phyloP scores from a whole-genome alignment of 1,284 basidiomycete species.

The Takashimella tepidaria region DNA sequence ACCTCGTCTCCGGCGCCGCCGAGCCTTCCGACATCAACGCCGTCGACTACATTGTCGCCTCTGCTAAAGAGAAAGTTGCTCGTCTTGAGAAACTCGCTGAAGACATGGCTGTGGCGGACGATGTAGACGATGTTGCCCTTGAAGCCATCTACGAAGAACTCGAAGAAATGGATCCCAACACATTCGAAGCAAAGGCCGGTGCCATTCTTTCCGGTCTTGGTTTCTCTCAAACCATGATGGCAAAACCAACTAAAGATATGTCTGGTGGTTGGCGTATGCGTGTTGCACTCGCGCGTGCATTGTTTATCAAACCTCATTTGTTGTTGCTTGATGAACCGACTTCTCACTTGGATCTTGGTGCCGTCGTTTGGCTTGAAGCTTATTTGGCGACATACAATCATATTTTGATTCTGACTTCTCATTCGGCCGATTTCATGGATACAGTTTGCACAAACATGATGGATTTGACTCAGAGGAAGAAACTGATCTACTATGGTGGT shows the following conservation, averaged over 20 bases:
- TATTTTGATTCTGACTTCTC: constrained; percentile 75
- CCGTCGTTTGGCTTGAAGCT: constrained; percentile 98
- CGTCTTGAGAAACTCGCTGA: constrained; percentile 91
- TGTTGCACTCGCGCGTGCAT: constrained; percentile 89
- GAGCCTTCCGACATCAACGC: constrained; percentile 96
- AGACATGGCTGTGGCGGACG: constrained; percentile 82
- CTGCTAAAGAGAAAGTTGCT: constrained; percentile 92
- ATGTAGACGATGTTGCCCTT: constrained; percentile 79
- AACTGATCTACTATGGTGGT: constrained; percentile 84
- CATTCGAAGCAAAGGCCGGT: constrained; percentile 93
- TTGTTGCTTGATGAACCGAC: constrained; percentile 77
- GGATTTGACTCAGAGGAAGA: constrained; percentile 67
- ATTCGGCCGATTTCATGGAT: constrained; percentile 99
- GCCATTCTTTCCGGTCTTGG: constrained; percentile 96
- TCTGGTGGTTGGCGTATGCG: constrained; percentile 99
- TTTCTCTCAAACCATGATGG: constrained; percentile 88
- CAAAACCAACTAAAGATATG: constrained; percentile 96
- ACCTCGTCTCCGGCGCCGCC: constrained; percentile 91
- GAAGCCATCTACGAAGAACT: constrained; percentile 92
- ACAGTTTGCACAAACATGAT: constrained; percentile 95
- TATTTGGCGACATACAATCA: constrained; percentile 98
- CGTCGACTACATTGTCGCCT: constrained; percentile 89
- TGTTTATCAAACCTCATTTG: constrained; percentile 95
- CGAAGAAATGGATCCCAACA: constrained; percentile 91
- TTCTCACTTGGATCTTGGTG: constrained; percentile 76